phyloP scores from a whole-genome alignment of 805 yeast genomes.

The Tanozyma kutaoensis region DNA sequence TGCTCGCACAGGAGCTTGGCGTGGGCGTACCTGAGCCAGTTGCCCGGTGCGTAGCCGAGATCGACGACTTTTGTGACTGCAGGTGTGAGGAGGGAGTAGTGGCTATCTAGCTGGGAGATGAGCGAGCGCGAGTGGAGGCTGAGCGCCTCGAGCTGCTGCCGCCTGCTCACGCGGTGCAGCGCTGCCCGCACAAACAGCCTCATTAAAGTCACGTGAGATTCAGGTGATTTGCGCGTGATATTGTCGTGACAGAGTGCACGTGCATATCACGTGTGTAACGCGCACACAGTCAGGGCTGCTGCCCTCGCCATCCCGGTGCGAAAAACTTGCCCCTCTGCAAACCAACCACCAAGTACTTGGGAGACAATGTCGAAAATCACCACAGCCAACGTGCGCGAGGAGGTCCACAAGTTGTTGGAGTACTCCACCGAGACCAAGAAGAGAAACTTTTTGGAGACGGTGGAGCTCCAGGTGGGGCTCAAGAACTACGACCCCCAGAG shows the following conservation, averaged over 20 bases:
- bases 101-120: constrained; percentile 14
- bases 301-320: too few species aligned
- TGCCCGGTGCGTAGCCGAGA: constrained; percentile 28
- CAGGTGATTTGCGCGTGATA: too few species aligned
- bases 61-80: constrained; percentile 20
- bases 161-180: too few species aligned
- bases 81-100: constrained; percentile 13
- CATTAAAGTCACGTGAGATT: too few species aligned
- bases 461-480: constrained; percentile 98
- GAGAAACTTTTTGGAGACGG: constrained; percentile 99
- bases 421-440: constrained; percentile 91
- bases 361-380: constrained; percentile 93
- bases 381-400: constrained; percentile 88
- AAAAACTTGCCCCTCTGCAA: constrained; percentile 1
- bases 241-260: too few species aligned
- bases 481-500: constrained; percentile 99
- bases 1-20: constrained; percentile 15
- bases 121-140: constrained; percentile 13
- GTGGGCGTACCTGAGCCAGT: constrained; percentile 22
- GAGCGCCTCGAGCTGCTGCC: constrained; percentile 11
- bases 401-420: constrained; percentile 85
- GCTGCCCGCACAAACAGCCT: too few species aligned
- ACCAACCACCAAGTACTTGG: constrained; percentile 47
- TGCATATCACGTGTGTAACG: too few species aligned
- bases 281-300: too few species aligned